These are phyloP conservation scores for Backusella circina DNA, from an alignment of 192 early-diverging fungal genomes.

Conservation along the genomic window DNA sequence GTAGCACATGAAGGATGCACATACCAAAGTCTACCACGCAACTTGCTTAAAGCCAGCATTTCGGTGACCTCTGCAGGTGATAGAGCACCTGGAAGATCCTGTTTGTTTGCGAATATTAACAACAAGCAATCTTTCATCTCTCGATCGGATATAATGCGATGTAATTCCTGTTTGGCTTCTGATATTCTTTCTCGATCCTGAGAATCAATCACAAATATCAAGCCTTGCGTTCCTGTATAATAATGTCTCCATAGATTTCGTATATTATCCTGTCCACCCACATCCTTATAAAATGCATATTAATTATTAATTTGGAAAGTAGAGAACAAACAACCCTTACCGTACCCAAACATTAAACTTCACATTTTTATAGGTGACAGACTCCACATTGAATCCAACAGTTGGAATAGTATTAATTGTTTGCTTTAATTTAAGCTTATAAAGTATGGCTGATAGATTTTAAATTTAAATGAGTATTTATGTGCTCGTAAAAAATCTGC, in stretches of 20 bases:
- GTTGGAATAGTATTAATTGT: conserved; percentile 99
- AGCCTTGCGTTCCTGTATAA: conserved; percentile 79
- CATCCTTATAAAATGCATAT: conserved; percentile 66
- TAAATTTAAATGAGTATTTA: neutral
- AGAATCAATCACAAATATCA: conserved; percentile 89
- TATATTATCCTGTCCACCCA: conserved; percentile 92
- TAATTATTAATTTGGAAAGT: neutral
- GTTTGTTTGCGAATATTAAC: conserved; percentile 66
- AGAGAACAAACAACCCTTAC: neutral
- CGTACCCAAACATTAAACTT: conserved; percentile 41
- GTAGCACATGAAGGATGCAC: conserved; percentile 84
- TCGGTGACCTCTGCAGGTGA: conserved; percentile 94
- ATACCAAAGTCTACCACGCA: conserved; percentile 93
- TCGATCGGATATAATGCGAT: conserved; percentile 77
- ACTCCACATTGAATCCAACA: conserved; percentile 90
- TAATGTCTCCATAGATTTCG: conserved; percentile 86
- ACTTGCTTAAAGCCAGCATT: conserved; percentile 75
- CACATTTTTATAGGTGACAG: conserved; percentile 80
- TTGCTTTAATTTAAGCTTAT: conserved; percentile 98
- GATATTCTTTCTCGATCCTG: conserved; percentile 83
- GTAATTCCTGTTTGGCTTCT: conserved; percentile 81
- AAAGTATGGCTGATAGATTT: conserved; percentile 72
- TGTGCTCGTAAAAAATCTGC: too few relatives aligned
- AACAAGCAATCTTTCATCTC: conserved; percentile 84
- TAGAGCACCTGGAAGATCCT: conserved; percentile 53